Evolutionary conservation across 768 basidiomycete genomes (phyloP), one percentile per base, ranked within the genome.

Genomic region (Chiua virens): DNA sequence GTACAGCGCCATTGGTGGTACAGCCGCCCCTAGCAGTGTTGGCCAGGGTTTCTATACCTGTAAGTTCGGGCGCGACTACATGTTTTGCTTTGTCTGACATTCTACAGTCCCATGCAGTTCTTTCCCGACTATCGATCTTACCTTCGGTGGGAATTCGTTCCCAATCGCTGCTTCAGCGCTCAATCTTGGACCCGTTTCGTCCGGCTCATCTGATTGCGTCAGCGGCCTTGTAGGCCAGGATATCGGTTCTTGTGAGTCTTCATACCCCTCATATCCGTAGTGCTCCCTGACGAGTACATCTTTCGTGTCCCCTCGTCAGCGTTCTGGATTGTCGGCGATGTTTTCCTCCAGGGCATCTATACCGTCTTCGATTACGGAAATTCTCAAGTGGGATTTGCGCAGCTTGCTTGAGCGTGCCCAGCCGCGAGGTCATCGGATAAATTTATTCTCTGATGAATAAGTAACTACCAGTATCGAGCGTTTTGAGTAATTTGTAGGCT

Each of bases 261-360:
- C 17, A 7, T 17, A 34, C 34, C 17, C 5, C 6, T 34, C 9
- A 14, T 34, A 14, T 15, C 15, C 6, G 32, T 15, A 34, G 5
- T 6, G 7, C 6, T 17, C 6, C 7, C 34, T 17, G 17, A 51
- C 0, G 1, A 54, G 60, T 74, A 72, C 35, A 48, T 71, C 11
- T 70, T 69, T 22, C 64, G 61, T 5, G 53, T 75, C 18, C n/a
- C 22, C 4, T 10, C 15, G 44, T 6, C n/a, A 60, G 52, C 48
- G 3, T 60, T 66, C 42, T 73, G 70, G 71, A 52, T 70, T 22
- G 23, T 71, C 8, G 70, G 71, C 3, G 69, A 70, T 17, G 63
- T 70, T 23, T 76, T 79, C 72, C 60, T 79, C 45, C 64, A 62
- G 45, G 68, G 68, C n/a, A 72, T 74, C 27, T 80, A 75, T 50